Percentiles rank a stretch among this genome's conserved stretches.
Evolutionary conservation across 148 eudicot genomes (phyloP).

Genomic region (Vaccinium vitisidaea): DNA sequence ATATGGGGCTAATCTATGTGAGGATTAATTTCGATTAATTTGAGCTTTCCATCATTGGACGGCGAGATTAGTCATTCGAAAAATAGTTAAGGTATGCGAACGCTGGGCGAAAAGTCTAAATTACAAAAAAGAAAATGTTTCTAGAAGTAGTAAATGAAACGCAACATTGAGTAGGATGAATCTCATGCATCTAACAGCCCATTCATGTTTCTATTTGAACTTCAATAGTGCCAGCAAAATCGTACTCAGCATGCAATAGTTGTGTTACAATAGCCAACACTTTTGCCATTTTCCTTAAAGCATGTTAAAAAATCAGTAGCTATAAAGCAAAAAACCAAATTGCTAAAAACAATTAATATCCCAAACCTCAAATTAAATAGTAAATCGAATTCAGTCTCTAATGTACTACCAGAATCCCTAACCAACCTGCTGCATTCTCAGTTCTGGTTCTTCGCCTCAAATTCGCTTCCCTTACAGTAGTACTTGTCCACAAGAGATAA

Average conservation of each 20-base stretch:
- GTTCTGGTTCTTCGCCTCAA: background rate
- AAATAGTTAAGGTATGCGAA: too few relatives aligned
- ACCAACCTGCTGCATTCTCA: background rate
- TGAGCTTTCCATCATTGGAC: too few relatives aligned
- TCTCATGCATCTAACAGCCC: too few relatives aligned
- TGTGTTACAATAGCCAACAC: background rate
- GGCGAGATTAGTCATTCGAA: too few relatives aligned
- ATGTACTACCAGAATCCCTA: background rate
- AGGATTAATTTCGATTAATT: too few relatives aligned
- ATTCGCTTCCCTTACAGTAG: background rate
- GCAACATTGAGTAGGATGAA: too few relatives aligned
- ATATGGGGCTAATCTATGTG: too few relatives aligned
- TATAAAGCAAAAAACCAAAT: background rate
- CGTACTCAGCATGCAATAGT: background rate
- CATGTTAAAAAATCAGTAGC: background rate
- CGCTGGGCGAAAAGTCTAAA: too few relatives aligned
- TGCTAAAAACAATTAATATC: background rate
- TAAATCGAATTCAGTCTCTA: background rate
- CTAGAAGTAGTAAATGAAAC: too few relatives aligned
- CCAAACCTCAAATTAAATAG: background rate
- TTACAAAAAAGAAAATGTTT: too few relatives aligned
- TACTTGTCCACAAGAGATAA: background rate
- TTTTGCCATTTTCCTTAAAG: background rate
- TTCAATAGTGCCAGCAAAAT: background rate
- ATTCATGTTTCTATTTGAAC: background rate